These are phyloP conservation scores for Amylostereum areolatum DNA, from an alignment of 1,284 basidiomycete genomes.

Conservation along the genomic window DNA sequence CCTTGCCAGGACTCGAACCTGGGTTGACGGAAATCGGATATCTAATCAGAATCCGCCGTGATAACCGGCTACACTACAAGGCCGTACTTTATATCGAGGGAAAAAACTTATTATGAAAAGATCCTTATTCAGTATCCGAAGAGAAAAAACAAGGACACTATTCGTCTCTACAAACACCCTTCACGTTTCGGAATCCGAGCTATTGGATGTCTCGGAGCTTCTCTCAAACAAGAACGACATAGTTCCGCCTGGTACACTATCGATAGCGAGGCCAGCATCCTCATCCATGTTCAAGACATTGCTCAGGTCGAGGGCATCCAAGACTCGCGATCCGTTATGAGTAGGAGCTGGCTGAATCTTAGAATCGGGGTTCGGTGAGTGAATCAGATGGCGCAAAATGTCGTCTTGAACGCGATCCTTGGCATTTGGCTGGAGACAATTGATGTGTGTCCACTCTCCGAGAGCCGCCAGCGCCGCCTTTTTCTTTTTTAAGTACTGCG, in stretches of 20 bases:
- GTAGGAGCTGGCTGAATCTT: conserved; percentile 1
- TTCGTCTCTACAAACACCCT: no score
- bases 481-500: conserved; percentile 67
- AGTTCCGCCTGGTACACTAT: conserved; percentile 57
- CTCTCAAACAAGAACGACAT: conserved; percentile 70
- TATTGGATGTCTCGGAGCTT: conserved; percentile 22
- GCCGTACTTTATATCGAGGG: no score
- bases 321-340: conserved; percentile 28
- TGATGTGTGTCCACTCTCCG: conserved; percentile 86
- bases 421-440: conserved; percentile 48
- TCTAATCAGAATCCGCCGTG: no score
- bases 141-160: no score
- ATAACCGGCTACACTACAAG: no score
- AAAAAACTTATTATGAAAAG: no score
- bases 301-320: conserved; percentile 39
- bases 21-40: no score
- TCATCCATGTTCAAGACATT: conserved; percentile 31
- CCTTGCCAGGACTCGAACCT: conserved; percentile 25
- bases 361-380: conserved; percentile 22
- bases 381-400: conserved; percentile 50
- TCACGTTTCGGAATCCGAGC: conserved; percentile 5
- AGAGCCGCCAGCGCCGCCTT: conserved; percentile 76
- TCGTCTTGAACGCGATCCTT: conserved; percentile 53
- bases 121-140: no score
- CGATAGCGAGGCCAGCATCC: conserved; percentile 22